These are phyloP conservation scores for Aspergillus costaricaensis DNA, from an alignment of 2,329 filamentous ascomycete genomes.

Conservation along the genomic window DNA sequence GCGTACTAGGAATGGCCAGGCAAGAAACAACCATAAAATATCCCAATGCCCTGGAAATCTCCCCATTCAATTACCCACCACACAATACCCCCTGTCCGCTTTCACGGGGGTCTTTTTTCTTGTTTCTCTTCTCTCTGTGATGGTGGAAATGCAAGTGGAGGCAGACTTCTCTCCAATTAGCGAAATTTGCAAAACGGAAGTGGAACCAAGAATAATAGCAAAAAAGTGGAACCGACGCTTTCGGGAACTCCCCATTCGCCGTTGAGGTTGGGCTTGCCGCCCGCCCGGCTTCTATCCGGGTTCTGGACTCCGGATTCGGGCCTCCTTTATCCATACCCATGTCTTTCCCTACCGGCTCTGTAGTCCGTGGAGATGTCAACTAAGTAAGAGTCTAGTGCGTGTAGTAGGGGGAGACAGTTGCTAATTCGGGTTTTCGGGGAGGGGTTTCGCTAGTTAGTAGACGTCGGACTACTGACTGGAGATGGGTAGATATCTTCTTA, in stretches of 20 bases:
- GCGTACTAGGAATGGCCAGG: background rate
- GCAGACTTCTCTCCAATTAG: background rate
- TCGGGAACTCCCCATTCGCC: conserved; percentile 10
- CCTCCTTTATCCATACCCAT: background rate
- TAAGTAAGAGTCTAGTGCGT: background rate
- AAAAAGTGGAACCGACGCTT: background rate
- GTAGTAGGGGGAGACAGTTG: background rate
- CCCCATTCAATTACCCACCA: too few species aligned
- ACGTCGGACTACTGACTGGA: too few species aligned
- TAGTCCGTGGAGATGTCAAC: too few species aligned
- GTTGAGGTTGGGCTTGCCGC: conserved; percentile 3
- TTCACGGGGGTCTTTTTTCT: too few species aligned
- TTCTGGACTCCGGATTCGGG: conserved; percentile 8
- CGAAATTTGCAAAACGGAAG: conserved; percentile 12
- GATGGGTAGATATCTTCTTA: too few species aligned
- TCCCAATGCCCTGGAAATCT: too few species aligned
- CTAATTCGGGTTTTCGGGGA: too few species aligned
- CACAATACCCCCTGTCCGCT: too few species aligned
- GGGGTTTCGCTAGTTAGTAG: too few species aligned
- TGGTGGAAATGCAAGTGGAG: background rate
- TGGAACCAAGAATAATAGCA: background rate
- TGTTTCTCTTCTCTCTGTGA: too few species aligned
- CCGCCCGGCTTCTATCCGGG: conserved; percentile 1
- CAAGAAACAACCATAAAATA: too few species aligned
- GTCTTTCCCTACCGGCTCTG: too few species aligned